Base-by-base conservation (phyloP, 331 rosid species). In the Spiraea crenata region DNA sequence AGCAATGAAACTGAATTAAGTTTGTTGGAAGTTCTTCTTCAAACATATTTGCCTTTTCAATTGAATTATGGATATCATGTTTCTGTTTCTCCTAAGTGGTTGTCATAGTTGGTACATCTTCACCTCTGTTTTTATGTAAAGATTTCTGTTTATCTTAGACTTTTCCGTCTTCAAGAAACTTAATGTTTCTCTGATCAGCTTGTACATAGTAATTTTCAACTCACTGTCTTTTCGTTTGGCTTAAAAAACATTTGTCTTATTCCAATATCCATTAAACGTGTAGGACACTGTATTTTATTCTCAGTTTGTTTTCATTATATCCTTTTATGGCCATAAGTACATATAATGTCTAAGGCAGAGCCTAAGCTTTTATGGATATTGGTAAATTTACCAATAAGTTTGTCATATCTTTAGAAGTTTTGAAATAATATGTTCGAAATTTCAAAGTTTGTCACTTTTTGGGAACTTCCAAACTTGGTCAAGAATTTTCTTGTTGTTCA, bases 401-500 rank as follows among this genome's bases (percentile, higher is more conserved):
- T 39, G 11, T 50, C 19, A 38, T 14, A 9, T 62, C 34, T 45
- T 16, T 61, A 20, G 35, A 34, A 57, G 46, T 5, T 65, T 19
- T 49, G 40, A 55, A 17, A 70, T 15, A 60, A 48, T 34, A 47
- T 31, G 58, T 50, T 67, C n/a, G 5, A n/a, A 38, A 37, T 50
- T 65, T 10, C 49, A 31, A 16, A 49, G 9, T 16, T 16, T 58
- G 31, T 25, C n/a, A 56, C 31, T 16, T 74, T 10, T 6, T 74
- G 34, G 34, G 19, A 74, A 20, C 6, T 44, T 45, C 35, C 17
- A 49, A 57, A 39, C 38, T 11, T 73, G 15, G 62, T 49, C 37
- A 59, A 70, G 54, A 52, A 63, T 48, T 58, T 34, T 62, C 66
- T 65, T 82, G 47, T 65, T 54, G 69, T 81, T 76, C 65, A 76